Evolutionary conservation across 148 eudicot species (phyloP).

Genomic region (Selenicereus undatus): DNA sequence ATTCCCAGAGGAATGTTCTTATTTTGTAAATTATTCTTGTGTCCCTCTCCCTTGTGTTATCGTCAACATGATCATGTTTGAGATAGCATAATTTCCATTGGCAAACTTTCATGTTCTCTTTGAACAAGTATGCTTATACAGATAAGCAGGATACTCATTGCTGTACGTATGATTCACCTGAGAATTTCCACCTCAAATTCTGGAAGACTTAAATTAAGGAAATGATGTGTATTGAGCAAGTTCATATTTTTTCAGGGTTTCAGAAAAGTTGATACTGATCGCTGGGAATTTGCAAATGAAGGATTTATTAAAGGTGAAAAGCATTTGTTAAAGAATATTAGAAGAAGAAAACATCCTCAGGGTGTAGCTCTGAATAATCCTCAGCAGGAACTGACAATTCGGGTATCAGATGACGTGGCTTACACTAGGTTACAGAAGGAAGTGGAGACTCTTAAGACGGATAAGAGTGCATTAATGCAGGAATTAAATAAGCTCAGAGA

Average conservation of each 20-base stretch:
- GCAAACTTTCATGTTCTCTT: not conserved
- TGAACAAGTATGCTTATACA: not conserved
- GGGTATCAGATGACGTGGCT: slow-evolving; percentile 35
- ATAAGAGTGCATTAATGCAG: slow-evolving; percentile 53
- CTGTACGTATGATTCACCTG: not conserved
- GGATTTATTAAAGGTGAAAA: slow-evolving; percentile 66
- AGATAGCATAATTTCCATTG: not conserved
- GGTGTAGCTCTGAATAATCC: slow-evolving; percentile 27
- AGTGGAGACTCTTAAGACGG: slow-evolving; percentile 69
- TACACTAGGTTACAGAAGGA: slow-evolving; percentile 46
- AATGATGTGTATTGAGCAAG: not conserved
- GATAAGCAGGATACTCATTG: not conserved
- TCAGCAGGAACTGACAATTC: slow-evolving; percentile 27
- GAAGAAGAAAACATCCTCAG: slow-evolving; percentile 57
- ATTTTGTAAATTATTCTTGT: too few relatives aligned
- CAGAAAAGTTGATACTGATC: slow-evolving; percentile 71
- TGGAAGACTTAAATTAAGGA: not conserved
- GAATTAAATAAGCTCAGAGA: slow-evolving; percentile 60
- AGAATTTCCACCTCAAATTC: not conserved
- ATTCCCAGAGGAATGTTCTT: too few relatives aligned
- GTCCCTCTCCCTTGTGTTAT: not conserved
- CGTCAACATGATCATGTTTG: not conserved
- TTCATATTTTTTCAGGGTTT: slow-evolving; percentile 53
- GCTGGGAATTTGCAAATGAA: slow-evolving; percentile 70
- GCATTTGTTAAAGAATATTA: slow-evolving; percentile 55